Percentiles rank a stretch among this genome's conserved stretches.
These are phyloP conservation scores for Picochlorum sp. DNA, from an alignment of 139 green algal species.

Conservation along the genomic window DNA sequence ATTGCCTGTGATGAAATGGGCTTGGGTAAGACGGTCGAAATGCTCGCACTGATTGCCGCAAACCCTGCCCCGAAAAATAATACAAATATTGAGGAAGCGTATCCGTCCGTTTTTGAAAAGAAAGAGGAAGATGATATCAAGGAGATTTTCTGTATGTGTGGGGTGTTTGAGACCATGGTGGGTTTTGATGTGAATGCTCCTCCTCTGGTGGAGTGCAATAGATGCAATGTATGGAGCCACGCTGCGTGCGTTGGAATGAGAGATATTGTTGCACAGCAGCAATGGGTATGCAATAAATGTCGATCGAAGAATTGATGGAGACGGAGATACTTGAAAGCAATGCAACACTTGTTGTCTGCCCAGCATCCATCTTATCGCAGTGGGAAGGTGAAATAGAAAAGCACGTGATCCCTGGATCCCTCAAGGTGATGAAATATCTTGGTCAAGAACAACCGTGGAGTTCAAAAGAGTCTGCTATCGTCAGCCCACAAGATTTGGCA, in stretches of 20 bases:
- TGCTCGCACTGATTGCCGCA: conserved; percentile 70
- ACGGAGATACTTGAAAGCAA: conserved; percentile 37
- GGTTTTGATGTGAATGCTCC: neutral
- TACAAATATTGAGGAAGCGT: neutral
- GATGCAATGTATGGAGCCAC: conserved; percentile 62
- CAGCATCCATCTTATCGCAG: conserved; percentile 75
- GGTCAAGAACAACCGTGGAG: conserved; percentile 38
- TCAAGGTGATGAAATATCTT: conserved; percentile 59
- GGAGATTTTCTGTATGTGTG: neutral
- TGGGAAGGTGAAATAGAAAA: conserved; percentile 51
- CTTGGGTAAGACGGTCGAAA: conserved; percentile 90
- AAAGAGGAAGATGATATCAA: neutral
- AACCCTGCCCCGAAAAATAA: conserved; percentile 33
- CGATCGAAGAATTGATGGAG: conserved; percentile 18
- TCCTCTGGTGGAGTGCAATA: conserved; percentile 52
- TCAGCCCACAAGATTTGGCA: conserved; percentile 56
- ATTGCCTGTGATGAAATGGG: conserved; percentile 56
- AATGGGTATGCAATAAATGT: conserved; percentile 47
- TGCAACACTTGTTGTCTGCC: conserved; percentile 86
- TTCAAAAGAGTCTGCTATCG: conserved; percentile 25
- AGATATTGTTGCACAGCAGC: conserved; percentile 5
- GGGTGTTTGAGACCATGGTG: neutral
- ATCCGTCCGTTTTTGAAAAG: neutral
- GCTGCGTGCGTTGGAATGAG: conserved; percentile 45
- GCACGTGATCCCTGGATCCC: conserved; percentile 29